Percentiles rank a stretch among this genome's conserved stretches.
These are phyloP conservation scores for Tulasnella sp. DNA, from an alignment of 768 basidiomycete genomes.

Conservation along the genomic window DNA sequence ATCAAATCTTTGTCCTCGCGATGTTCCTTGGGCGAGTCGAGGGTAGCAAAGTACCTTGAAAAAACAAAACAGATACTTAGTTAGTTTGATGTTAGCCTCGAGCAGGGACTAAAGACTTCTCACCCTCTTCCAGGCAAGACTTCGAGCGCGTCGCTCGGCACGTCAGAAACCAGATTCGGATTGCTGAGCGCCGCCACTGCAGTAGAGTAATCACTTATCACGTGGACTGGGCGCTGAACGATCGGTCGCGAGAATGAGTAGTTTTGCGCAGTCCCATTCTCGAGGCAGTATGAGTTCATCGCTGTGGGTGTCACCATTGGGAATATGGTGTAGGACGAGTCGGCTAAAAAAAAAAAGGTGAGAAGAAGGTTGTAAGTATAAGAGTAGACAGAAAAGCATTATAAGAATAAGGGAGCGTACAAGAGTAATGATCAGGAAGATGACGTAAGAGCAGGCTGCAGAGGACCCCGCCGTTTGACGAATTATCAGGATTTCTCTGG, in stretches of 20 bases:
- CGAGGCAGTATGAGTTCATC: constrained; percentile 35
- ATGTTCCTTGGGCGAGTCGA: not conserved
- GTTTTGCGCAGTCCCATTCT: constrained; percentile 30
- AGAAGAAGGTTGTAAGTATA: too few species aligned
- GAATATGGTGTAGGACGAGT: constrained; percentile 37
- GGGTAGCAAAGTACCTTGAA: not conserved
- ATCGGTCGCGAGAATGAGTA: constrained; percentile 49
- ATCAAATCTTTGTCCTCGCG: not conserved
- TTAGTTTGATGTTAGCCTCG: too few species aligned
- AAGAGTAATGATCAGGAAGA: constrained; percentile 58
- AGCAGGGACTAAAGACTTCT: not conserved
- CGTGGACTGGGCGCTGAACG: not conserved
- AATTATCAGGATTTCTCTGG: constrained; percentile 39
- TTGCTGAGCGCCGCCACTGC: not conserved
- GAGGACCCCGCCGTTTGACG: constrained; percentile 60
- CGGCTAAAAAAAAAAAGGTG: not conserved
- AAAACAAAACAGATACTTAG: not conserved
- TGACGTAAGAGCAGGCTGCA: constrained; percentile 60
- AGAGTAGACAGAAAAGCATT: not conserved
- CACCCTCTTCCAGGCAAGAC: not conserved
- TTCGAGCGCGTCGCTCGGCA: not conserved
- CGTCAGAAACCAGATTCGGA: constrained; percentile 7
- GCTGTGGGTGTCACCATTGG: constrained; percentile 57
- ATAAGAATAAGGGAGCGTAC: constrained; percentile 50
- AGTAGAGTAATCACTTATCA: not conserved